Conservation (phyloP, 73 alveolate species). For the Paramecium octaurelia region DNA sequence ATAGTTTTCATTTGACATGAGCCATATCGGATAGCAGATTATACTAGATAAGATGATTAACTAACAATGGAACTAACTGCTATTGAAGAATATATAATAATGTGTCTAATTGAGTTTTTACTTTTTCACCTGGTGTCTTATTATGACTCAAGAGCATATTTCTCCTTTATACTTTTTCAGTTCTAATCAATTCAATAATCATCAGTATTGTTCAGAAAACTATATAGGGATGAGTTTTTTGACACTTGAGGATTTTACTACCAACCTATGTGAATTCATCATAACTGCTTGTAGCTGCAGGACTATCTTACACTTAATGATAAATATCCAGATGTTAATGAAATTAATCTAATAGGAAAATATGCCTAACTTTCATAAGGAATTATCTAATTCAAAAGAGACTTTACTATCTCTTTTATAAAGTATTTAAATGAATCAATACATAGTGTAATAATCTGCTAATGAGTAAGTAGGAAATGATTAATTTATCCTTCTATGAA, state of each 20-base stretch:
- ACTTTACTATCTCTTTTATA: not conserved
- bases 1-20: too few species aligned
- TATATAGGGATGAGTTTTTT: too few species aligned
- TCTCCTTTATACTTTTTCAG: constrained; percentile 78
- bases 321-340: not conserved
- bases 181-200: constrained; percentile 94
- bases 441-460: not conserved
- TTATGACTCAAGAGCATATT: constrained; percentile 74
- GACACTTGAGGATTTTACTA: too few species aligned
- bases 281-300: not conserved
- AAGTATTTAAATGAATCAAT: not conserved
- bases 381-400: not conserved
- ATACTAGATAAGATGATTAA: too few species aligned
- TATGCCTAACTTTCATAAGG: not conserved
- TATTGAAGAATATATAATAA: too few species aligned
- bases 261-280: not conserved
- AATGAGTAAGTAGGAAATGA: not conserved
- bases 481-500: not conserved
- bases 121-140: constrained; percentile 73
- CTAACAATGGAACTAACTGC: too few species aligned
- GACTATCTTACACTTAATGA: not conserved
- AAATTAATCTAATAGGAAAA: not conserved
- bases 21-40: too few species aligned
- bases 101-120: constrained; percentile 83
- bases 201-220: too few species aligned